Percentiles rank a stretch among this genome's conserved stretches.
phyloP scores from a whole-genome alignment of 1,284 basidiomycete genomes.

The Puccinia triticina region DNA sequence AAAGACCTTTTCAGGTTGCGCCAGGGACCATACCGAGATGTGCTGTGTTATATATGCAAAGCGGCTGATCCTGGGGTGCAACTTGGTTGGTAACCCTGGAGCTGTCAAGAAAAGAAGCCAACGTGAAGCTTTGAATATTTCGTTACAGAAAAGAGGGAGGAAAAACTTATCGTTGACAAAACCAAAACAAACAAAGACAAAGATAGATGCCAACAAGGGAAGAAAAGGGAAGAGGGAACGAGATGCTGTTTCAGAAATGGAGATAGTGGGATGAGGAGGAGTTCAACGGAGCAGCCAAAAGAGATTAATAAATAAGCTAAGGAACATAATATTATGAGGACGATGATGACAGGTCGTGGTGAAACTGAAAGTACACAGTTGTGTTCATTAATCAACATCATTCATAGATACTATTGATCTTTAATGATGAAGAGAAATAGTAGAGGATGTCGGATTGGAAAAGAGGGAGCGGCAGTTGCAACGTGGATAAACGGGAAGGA shows the following conservation, averaged over 20 bases:
- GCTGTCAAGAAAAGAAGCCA: not conserved
- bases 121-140: not conserved
- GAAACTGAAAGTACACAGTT: not conserved
- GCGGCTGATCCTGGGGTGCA: too few relatives aligned
- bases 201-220: not conserved
- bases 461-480: too few relatives aligned
- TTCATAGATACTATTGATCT: not conserved
- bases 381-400: not conserved
- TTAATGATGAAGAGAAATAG: too few relatives aligned
- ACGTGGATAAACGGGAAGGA: not conserved
- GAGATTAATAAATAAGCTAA: constrained; percentile 11
- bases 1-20: too few relatives aligned
- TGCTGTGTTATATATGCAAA: too few relatives aligned
- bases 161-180: not conserved
- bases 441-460: too few relatives aligned
- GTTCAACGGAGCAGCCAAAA: not conserved
- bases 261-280: not conserved
- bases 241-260: not conserved
- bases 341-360: not conserved
- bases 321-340: not conserved
- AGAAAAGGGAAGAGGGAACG: not conserved
- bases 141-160: too few relatives aligned
- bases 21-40: too few relatives aligned
- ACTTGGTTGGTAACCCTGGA: not conserved
- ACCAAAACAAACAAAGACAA: not conserved